Evolutionary conservation across 2,329 filamentous ascomycete species (phyloP).

Genomic region (Erysiphe neolycopersici): DNA sequence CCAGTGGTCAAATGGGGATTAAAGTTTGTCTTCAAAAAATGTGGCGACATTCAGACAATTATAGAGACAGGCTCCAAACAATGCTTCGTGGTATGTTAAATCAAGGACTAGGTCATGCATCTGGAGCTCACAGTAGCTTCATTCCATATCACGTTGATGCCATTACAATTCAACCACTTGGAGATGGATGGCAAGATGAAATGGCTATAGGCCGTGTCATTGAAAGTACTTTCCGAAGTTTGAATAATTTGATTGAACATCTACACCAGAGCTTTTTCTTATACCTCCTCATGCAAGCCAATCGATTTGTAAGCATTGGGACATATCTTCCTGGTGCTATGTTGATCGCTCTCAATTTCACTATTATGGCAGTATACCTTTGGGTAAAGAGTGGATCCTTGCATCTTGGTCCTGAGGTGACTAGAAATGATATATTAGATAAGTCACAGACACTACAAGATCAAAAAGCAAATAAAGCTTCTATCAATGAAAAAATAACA

Average conservation of each 20-base stretch:
- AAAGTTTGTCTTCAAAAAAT: slow-evolving; percentile 63
- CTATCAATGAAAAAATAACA: slow-evolving; percentile 6
- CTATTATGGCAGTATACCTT: slow-evolving; percentile 78
- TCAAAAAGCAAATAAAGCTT: slow-evolving; percentile 5
- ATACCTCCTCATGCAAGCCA: slow-evolving; percentile 74
- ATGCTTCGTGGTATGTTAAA: slow-evolving; percentile 84
- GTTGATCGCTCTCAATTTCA: slow-evolving; percentile 83
- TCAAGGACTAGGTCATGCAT: slow-evolving; percentile 69
- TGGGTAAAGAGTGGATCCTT: slow-evolving; percentile 61
- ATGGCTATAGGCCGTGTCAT: slow-evolving; percentile 80
- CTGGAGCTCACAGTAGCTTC: slow-evolving; percentile 80
- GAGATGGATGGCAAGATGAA: slow-evolving; percentile 88
- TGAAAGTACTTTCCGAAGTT: slow-evolving; percentile 70
- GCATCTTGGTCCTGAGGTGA: slow-evolving; percentile 2
- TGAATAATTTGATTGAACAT: slow-evolving; percentile 93
- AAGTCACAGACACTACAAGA: slow-evolving; percentile 9
- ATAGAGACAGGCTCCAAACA: slow-evolving; percentile 56
- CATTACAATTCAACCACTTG: slow-evolving; percentile 72
- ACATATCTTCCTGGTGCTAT: slow-evolving; percentile 96
- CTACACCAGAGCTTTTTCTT: slow-evolving; percentile 99
- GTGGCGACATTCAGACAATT: slow-evolving; percentile 50
- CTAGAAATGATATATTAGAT: slow-evolving; percentile 13
- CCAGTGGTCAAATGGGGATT: slow-evolving; percentile 78
- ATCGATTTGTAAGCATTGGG: slow-evolving; percentile 90
- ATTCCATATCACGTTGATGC: slow-evolving; percentile 97